Evolutionary conservation across 169 alveolate genomes (phyloP).

Genomic region (Plasmodium chabaudi): DNA sequence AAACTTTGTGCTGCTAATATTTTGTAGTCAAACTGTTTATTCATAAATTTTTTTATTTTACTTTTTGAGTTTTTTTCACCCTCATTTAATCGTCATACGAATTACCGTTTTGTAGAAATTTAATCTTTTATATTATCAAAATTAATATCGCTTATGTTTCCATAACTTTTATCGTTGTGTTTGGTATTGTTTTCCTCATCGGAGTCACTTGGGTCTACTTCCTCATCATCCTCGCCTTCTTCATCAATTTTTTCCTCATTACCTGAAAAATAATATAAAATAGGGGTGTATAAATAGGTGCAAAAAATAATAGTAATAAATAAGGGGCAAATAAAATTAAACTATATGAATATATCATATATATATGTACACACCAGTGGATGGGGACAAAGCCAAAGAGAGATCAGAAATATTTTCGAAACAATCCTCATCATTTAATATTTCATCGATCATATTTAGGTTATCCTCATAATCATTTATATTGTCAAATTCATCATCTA

Average conservation of each 20-base stretch:
- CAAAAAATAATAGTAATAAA: neutral
- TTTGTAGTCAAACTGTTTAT: neutral
- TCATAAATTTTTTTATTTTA: neutral
- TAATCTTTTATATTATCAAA: slow-evolving; percentile 12
- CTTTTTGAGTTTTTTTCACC: too few relatives aligned
- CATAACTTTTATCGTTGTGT: neutral
- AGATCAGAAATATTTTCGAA: slow-evolving; percentile 18
- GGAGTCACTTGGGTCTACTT: slow-evolving; percentile 2
- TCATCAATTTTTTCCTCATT: neutral
- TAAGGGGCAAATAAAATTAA: too few relatives aligned
- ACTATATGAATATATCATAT: neutral
- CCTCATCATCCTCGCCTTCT: slow-evolving; percentile 10
- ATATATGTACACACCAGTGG: slow-evolving; percentile 12
- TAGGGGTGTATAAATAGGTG: neutral
- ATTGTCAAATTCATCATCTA: slow-evolving; percentile 70
- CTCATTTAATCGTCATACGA: too few relatives aligned
- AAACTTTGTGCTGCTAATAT: too few relatives aligned
- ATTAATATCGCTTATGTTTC: neutral
- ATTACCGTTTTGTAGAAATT: neutral
- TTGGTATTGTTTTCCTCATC: neutral
- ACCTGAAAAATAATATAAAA: slow-evolving; percentile 4
- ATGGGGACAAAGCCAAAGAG: slow-evolving; percentile 14
- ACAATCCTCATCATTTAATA: slow-evolving; percentile 56
- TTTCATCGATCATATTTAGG: slow-evolving; percentile 45
- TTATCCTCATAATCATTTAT: slow-evolving; percentile 58